Evolutionary conservation across 2,329 filamentous ascomycete genomes (phyloP).

Genomic region (Colletotrichum sp.): DNA sequence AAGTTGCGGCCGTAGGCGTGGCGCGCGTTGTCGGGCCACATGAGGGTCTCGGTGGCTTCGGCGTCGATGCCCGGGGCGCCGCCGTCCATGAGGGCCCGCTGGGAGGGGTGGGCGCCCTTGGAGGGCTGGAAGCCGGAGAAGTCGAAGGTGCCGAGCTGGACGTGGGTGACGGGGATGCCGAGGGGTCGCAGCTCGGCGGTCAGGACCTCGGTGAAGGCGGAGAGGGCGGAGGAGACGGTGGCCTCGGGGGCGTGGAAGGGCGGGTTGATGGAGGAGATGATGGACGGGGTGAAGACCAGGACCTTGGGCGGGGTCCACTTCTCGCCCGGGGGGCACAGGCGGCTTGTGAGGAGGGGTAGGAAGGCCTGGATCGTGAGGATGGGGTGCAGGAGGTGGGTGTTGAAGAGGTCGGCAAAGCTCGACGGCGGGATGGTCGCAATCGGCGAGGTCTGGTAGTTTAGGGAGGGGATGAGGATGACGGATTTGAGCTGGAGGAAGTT

Average conservation of each 20-base stretch:
- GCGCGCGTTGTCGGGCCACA: constrained; percentile 68
- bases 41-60: constrained; percentile 59
- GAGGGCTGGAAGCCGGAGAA: constrained; percentile 69
- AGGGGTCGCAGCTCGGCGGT: constrained; percentile 79
- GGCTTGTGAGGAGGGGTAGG: constrained; percentile 75
- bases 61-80: constrained; percentile 39
- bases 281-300: constrained; percentile 78
- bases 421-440: constrained; percentile 86
- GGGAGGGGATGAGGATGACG: constrained; percentile 82
- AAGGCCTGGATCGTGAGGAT: constrained; percentile 90
- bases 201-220: constrained; percentile 82
- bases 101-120: constrained; percentile 39
- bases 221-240: constrained; percentile 83
- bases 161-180: constrained; percentile 79
- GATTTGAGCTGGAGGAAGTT: constrained; percentile 80
- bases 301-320: constrained; percentile 67
- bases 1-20: constrained; percentile 69
- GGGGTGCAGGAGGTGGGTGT: constrained; percentile 88
- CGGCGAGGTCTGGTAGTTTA: constrained; percentile 80
- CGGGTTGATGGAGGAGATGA: constrained; percentile 79
- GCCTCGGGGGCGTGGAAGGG: constrained; percentile 87
- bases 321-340: constrained; percentile 58
- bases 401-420: constrained; percentile 87
- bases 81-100: constrained; percentile 44
- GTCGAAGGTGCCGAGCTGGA: constrained; percentile 93